Percentiles rank a stretch among this genome's conserved stretches.
Evolutionary conservation across 441 rosid species (phyloP).

Genomic region (Bruguiera hainesii): DNA sequence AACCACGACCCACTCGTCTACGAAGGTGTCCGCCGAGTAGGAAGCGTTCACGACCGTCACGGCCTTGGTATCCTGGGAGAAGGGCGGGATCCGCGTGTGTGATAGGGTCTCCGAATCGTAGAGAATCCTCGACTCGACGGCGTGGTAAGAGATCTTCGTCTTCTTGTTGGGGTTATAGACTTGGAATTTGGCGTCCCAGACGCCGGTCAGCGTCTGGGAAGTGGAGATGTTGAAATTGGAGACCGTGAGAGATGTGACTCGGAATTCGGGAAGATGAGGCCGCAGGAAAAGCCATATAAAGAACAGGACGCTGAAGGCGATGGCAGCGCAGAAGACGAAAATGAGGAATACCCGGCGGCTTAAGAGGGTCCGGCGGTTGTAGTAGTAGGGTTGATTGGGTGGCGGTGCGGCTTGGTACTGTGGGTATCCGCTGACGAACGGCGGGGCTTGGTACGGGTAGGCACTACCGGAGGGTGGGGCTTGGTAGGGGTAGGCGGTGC

Average conservation of each 20-base stretch:
- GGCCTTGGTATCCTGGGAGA: conserved; percentile 54
- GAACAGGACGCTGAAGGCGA: conserved; percentile 48
- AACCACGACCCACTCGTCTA: conserved; percentile 23
- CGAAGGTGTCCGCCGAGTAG: conserved; percentile 42
- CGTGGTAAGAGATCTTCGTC: conserved; percentile 45
- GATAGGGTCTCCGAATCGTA: conserved; percentile 32
- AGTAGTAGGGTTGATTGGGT: conserved; percentile 23
- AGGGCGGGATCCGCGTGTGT: conserved; percentile 50
- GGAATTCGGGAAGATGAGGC: conserved; percentile 59
- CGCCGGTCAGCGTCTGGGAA: conserved; percentile 35
- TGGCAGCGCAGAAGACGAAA: conserved; percentile 25
- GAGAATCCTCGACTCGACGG: conserved; percentile 21
- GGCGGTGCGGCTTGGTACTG: conserved; percentile 30
- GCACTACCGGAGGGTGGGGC: conserved; percentile 32
- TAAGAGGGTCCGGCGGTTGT: conserved; percentile 39
- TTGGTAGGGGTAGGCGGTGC: conserved; percentile 43
- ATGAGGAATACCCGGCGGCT: conserved; percentile 37
- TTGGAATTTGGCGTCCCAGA: conserved; percentile 49
- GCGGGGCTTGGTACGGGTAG: conserved; percentile 32
- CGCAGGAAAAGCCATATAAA: conserved; percentile 67
- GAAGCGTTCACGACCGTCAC: conserved; percentile 36
- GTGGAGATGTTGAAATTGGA: conserved; percentile 51
- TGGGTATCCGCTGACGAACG: conserved; percentile 42
- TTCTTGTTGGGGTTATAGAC: conserved; percentile 75
- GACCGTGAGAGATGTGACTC: conserved; percentile 44